Conservation (phyloP, 2,329 filamentous ascomycete species). For the Basipetospora chlamydospora region DNA sequence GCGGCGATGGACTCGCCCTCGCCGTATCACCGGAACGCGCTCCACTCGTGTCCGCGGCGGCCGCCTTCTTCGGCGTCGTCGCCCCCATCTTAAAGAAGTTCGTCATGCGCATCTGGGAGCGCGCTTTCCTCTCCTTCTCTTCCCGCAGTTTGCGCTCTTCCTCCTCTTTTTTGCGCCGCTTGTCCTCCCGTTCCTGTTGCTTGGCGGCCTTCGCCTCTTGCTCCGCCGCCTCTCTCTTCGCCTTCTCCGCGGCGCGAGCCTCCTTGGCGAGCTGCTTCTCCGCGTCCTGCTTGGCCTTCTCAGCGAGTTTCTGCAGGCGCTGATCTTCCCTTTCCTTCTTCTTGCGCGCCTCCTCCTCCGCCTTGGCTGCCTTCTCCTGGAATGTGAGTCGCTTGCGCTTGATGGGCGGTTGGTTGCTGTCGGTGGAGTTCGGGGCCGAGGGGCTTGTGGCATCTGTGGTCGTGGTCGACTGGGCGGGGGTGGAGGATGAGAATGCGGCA, state of each 20-base stretch:
- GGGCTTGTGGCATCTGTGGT: background rate
- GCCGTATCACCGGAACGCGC: conserved; percentile 7
- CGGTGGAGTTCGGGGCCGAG: conserved; percentile 2
- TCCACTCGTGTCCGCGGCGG: conserved; percentile 17
- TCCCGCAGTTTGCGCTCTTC: conserved; percentile 23
- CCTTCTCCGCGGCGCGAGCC: conserved; percentile 20
- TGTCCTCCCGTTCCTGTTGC: conserved; percentile 27
- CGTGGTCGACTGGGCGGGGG: conserved; percentile 1
- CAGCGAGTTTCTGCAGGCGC: conserved; percentile 16
- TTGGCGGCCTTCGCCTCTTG: conserved; percentile 22
- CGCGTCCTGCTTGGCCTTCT: conserved; percentile 24
- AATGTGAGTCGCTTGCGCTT: conserved; percentile 30
- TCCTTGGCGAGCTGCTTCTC: conserved; percentile 17
- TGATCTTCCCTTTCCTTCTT: conserved; percentile 20
- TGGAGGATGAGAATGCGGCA: conserved; percentile 17
- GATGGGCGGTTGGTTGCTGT: conserved; percentile 13
- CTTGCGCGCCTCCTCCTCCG: conserved; percentile 22
- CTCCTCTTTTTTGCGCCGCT: conserved; percentile 36
- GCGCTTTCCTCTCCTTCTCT: conserved; percentile 34
- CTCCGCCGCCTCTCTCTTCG: conserved; percentile 27
- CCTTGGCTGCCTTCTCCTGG: conserved; percentile 23
- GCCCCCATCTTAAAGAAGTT: conserved; percentile 28
- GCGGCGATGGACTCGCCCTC: conserved; percentile 7
- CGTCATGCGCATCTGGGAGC: conserved; percentile 30
- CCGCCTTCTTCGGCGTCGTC: conserved; percentile 25